Evolutionary conservation across 768 basidiomycete species (phyloP), one percentile per base, ranked within the genome.

Genomic region (Trametopsis cervina): DNA sequence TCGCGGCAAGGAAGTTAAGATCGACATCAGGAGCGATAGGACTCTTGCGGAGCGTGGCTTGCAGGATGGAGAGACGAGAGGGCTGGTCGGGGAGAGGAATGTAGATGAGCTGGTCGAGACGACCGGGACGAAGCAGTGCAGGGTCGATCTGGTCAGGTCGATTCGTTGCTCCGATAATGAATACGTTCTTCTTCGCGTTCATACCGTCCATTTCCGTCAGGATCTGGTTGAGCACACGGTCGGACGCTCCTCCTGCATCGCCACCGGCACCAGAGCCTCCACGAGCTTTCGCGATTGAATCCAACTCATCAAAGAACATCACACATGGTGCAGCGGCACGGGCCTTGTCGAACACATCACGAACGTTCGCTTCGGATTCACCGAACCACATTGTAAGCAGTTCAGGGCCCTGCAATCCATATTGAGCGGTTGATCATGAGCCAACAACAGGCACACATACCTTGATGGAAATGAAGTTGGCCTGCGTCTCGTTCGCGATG

Each of bases 261-360:
- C 93, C 93, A 7, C 75, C 69, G 15, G 29, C 29, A 7, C 29
- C 29, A 2, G 78, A 76, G 18, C 81, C 79, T 53, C 96, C 96
- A 69, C 96, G 90, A 45, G 93, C 81, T 73, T 98, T 98, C 40
- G 96, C 96, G 60, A 99, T 98, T 13, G 95, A 96, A 67, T 99
- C 96, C 66, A 99, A 76, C 68, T 99, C 96, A 60, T 99, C 96
- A 70, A 99, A 99, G 89, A 99, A 99, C 92, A 99, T 96, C 58
- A 99, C 96, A 64, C 96, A 98, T 47, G 96, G 96, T 22, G 96
- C 95, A 6, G 96, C 96, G 15, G 96, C 96, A 57, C 96, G 90
- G 24, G 96, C 96, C 72, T 98, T 98, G 80, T 99, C 96, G 69
- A 99, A 99, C 54, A 98, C 92, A 58, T 98, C 95, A 59, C 96